Base-by-base conservation (phyloP, 257 asterid species). In the Solanum pimpinellifolium region DNA sequence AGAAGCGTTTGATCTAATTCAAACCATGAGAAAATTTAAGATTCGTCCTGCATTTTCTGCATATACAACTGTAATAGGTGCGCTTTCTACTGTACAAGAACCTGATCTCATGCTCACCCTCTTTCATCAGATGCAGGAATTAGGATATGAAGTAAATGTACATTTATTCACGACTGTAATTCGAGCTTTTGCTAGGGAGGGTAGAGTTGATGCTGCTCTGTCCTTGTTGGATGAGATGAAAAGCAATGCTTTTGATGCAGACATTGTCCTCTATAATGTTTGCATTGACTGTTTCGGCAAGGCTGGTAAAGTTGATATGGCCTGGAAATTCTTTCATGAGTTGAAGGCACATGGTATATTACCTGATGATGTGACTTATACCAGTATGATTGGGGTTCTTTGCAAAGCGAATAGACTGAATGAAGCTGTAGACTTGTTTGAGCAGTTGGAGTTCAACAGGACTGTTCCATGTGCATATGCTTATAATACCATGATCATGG, bases 401-500 rank as follows among this genome's bases (percentile, higher is more conserved):
- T 95, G 98, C 89, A 95, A 92, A 89, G 92, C 93, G 68, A 89
- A 91, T 87, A 93, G 88, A 88, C 89, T 95, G 90, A 88, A 68
- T 8, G 99, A 97, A 90, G 99, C 99, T 59, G 91, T 93, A 52
- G 96, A 95, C 90, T 88, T 97, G 88, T 97, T 97, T 87, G 99
- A 95, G 90, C 93, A 93, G 88, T 94, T 97, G 97, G 99, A 95
- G 85, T 66, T 41, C 89, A 92, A 92, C 85, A 89, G 95, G 87
- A 88, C 92, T 6, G 94, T 95, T 35, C 99, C 99, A 3, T 97
- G 98, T 89, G 99, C 99, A 18, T 95, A 94, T 90, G 98, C 99
- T 83, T 97, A 97, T 89, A 95, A 93, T 91, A 94, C 99, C 70
- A 93, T 97, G 99, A 95, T 97, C 85, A 95, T 97, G 99, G 99